A percentile compares a stretch with the other conserved stretches of the same genome.
phyloP scores from a whole-genome alignment of 306 rosid genomes.

The Castanea sativa region DNA sequence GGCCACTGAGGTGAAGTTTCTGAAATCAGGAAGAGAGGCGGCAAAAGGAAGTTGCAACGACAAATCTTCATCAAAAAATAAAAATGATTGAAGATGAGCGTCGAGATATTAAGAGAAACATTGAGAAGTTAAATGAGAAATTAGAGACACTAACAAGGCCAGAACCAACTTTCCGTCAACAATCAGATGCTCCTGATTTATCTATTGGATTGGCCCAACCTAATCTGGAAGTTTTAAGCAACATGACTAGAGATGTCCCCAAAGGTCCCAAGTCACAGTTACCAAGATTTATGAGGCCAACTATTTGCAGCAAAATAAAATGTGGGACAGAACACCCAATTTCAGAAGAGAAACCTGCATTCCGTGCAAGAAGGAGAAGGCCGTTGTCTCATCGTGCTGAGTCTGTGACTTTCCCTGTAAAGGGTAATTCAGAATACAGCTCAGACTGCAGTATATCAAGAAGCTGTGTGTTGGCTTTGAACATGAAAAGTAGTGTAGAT shows the following conservation, averaged over 20 bases:
- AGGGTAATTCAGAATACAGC: conserved; percentile 16
- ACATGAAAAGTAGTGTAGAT: conserved; percentile 22
- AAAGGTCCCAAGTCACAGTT: conserved; percentile 11
- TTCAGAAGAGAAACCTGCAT: conserved; percentile 14
- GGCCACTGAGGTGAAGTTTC: background rate
- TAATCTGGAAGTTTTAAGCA: conserved; percentile 4
- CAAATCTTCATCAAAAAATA: conserved; percentile 26
- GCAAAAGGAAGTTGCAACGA: conserved; percentile 26
- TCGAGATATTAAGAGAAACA: conserved; percentile 23
- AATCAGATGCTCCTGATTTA: conserved; percentile 17
- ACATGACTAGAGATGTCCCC: background rate
- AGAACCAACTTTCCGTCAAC: conserved; percentile 13
- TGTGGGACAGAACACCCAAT: conserved; percentile 16
- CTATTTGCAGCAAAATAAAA: conserved; percentile 32
- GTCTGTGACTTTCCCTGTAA: conserved; percentile 34
- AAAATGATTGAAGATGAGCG: conserved; percentile 32
- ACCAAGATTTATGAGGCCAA: conserved; percentile 45
- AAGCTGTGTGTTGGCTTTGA: conserved; percentile 32
- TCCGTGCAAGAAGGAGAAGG: conserved; percentile 27
- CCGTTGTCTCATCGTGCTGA: conserved; percentile 24
- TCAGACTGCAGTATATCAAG: conserved; percentile 31
- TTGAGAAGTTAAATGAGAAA: conserved; percentile 25
- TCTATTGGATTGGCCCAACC: background rate
- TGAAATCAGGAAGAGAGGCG: conserved; percentile 30
- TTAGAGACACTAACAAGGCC: conserved; percentile 16